Conservation (phyloP, 2,329 filamentous ascomycete species). For the Cytospora chrysosperma region DNA sequence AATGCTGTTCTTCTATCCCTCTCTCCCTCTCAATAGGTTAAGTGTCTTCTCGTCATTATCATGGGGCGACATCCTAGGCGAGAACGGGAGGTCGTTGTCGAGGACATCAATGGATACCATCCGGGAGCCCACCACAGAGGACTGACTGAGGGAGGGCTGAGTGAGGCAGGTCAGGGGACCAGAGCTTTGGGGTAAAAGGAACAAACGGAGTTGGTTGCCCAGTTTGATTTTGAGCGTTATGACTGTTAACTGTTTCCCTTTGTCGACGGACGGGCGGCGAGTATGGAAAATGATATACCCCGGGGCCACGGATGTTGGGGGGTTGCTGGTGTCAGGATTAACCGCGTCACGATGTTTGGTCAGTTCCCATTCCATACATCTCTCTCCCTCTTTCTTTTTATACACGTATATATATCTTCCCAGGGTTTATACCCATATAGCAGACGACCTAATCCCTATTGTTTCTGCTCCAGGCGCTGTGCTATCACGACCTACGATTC, state of each 20-base stretch:
- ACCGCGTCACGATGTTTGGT: background rate
- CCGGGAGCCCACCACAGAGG: slow-evolving; percentile 6
- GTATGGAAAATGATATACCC: background rate
- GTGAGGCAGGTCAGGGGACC: no score
- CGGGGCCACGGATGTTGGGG: no score
- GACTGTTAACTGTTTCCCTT: background rate
- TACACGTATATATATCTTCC: no score
- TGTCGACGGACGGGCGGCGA: background rate
- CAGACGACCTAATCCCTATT: no score
- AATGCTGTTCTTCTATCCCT: no score
- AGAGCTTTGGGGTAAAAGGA: no score
- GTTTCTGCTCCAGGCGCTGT: background rate
- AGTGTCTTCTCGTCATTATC: slow-evolving; percentile 25
- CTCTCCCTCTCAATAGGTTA: no score
- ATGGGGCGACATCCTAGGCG: slow-evolving; percentile 24
- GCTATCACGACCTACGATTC: no score
- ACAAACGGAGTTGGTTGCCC: background rate
- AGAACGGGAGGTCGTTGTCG: slow-evolving; percentile 15
- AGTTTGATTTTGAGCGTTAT: background rate
- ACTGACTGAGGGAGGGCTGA: background rate
- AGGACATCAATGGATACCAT: slow-evolving; percentile 22
- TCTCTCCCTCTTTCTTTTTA: no score
- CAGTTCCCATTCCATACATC: background rate
- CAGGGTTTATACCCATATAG: no score
- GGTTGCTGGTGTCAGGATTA: no score